Percentiles rank a stretch among this genome's conserved stretches.
Evolutionary conservation across 2,329 filamentous ascomycete genomes (phyloP).

Genomic region (Aquanectria penicillioides): DNA sequence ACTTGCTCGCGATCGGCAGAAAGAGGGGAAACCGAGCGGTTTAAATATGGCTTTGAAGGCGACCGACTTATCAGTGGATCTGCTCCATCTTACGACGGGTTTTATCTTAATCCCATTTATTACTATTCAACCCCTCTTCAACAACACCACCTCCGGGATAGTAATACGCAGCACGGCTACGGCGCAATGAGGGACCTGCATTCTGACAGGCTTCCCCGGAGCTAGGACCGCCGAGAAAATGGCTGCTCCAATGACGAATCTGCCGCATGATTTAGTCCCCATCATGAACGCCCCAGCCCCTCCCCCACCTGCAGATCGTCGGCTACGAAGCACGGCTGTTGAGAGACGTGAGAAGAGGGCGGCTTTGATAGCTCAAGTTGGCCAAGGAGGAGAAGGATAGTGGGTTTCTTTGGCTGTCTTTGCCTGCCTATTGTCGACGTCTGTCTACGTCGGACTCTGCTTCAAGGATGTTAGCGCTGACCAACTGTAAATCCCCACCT

Average conservation of each 20-base stretch:
- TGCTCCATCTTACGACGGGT: constrained; percentile 15
- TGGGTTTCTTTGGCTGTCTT: no score
- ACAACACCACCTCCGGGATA: no score
- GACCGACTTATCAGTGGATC: neutral
- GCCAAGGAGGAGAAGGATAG: neutral
- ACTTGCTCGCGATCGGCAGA: neutral
- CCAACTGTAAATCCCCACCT: no score
- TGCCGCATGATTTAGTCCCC: constrained; percentile 27
- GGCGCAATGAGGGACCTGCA: constrained; percentile 17
- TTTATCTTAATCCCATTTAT: neutral
- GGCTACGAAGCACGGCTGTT: constrained; percentile 42
- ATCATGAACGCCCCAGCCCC: constrained; percentile 31
- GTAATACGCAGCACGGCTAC: no score
- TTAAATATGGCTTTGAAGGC: constrained; percentile 12
- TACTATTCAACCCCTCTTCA: constrained; percentile 26
- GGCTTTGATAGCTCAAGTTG: neutral
- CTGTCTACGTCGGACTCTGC: no score
- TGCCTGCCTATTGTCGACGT: no score
- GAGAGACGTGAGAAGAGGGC: constrained; percentile 21
- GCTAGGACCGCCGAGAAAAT: constrained; percentile 19
- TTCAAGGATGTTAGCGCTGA: no score
- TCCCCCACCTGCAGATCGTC: constrained; percentile 39
- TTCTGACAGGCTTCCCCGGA: constrained; percentile 20
- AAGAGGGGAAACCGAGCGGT: constrained; percentile 8
- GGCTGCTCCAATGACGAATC: constrained; percentile 34